Conservation (phyloP, 1,284 basidiomycete genomes). For the Cronartium quercuum region DNA sequence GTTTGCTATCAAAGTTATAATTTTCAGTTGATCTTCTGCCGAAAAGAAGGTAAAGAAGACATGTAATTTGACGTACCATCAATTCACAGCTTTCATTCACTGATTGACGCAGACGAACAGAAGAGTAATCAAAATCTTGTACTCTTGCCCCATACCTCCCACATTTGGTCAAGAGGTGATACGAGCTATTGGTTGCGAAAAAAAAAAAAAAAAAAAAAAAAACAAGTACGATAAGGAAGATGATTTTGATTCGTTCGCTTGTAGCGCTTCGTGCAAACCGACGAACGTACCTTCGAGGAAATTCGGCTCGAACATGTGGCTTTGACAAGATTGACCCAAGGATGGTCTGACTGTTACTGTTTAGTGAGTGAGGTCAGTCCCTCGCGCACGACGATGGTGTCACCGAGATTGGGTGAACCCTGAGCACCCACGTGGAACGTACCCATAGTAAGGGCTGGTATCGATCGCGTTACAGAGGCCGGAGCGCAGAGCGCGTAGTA, state of each 20-base stretch:
- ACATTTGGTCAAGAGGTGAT: constrained; percentile 65
- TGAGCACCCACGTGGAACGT: not conserved
- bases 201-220: constrained; percentile 1
- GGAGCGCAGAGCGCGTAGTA: constrained; percentile 64
- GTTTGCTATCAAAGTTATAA: not conserved
- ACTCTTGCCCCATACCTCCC: constrained; percentile 68
- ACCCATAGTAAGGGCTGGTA: constrained; percentile 65
- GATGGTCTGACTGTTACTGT: constrained; percentile 13
- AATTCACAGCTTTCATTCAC: constrained; percentile 67
- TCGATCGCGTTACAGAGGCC: constrained; percentile 87
- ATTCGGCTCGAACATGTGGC: constrained; percentile 39
- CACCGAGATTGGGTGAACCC: constrained; percentile 56
- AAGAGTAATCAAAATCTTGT: constrained; percentile 71
- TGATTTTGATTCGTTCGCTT: constrained; percentile 69
- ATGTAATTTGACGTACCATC: constrained; percentile 69
- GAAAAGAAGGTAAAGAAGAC: constrained; percentile 62
- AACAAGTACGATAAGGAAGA: constrained; percentile 63
- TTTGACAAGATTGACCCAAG: constrained; percentile 13
- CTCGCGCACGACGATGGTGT: constrained; percentile 75
- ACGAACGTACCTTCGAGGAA: constrained; percentile 43
- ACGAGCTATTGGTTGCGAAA: constrained; percentile 26
- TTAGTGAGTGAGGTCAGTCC: constrained; percentile 50
- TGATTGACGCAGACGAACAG: constrained; percentile 62
- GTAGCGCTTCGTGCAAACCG: constrained; percentile 48
- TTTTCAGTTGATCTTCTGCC: not conserved